Evolutionary conservation across 176 grass and related monocot species (phyloP), one percentile per base, ranked within the genome.

Genomic region (Phragmites australis): DNA sequence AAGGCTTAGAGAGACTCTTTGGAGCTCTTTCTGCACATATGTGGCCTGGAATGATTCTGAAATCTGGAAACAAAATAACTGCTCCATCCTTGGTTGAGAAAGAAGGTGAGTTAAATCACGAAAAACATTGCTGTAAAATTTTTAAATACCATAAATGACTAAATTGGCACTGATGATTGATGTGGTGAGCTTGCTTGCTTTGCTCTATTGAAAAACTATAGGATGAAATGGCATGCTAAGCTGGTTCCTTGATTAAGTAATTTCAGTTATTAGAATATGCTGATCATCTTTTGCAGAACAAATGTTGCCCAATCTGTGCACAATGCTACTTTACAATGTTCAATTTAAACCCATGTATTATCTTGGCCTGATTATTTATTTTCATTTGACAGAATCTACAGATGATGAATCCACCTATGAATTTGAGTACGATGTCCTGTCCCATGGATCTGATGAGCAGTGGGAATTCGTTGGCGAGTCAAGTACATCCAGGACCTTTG

Each of bases 1-100:
- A 99, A 93, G 96, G 96, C 45, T 60, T 95, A 68, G 96, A 99
- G 64, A 84, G 96, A 79, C 74, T 99, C 12, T 74, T 89, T 68
- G 96, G 96, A 81, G 96, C 86, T 32, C 85, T 99, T 83, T 95
- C 90, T 84, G 96, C 92, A 52, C 88, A 99, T 50, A 91, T 95
- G 96, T 99, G 96, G 92, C 92, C 92, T 84, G 96, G 96, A 84
- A 99, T 99, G 96, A 84, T 91, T 87, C 66, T 95, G 18, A 99
- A 93, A 85, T 95, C 96, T 69, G 92, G 96, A 86, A 99, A 88
- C 26, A 91, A 65, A 84, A 86, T 93, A 39, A 80, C 41, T n/a
- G 58, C 25, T 48, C 92, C 92, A 76, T 91, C 89, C 65, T 83
- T 95, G 88, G 56, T 84, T 18, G 88, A 93, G 77, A 93, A 95